Percentiles rank a stretch among this genome's conserved stretches.
phyloP scores from a whole-genome alignment of 2,329 filamentous ascomycete genomes.

The Onygena corvina region DNA sequence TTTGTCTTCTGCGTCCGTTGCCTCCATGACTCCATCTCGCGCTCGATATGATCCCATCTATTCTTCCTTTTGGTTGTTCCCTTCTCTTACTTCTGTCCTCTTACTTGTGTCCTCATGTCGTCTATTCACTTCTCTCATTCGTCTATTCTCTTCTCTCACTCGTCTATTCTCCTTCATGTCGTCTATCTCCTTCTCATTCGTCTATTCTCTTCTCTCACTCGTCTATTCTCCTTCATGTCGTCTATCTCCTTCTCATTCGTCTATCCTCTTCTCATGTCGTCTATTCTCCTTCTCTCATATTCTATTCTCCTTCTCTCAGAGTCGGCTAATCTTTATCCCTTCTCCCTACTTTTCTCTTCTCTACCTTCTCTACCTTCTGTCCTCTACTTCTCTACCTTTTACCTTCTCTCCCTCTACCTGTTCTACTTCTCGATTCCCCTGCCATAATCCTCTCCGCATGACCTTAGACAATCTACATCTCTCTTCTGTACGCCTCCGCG shows the following conservation, averaged over 20 bases:
- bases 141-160: background rate
- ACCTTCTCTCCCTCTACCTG: slow-evolving; percentile 16
- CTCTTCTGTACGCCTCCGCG: background rate
- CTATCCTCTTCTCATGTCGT: slow-evolving; percentile 7
- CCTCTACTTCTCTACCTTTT: slow-evolving; percentile 19
- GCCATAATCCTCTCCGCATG: background rate
- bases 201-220: slow-evolving; percentile 8
- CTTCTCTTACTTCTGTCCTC: background rate
- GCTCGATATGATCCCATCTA: background rate
- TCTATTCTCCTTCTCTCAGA: too few relatives aligned
- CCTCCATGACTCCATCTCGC: too few relatives aligned
- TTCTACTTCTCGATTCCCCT: slow-evolving; percentile 5
- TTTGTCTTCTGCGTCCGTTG: background rate
- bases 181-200: slow-evolving; percentile 5
- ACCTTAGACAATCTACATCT: background rate
- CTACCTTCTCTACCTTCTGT: slow-evolving; percentile 23
- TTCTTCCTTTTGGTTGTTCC: background rate
- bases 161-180: background rate
- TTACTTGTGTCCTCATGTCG: background rate
- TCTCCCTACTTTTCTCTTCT: slow-evolving; percentile 24
- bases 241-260: background rate
- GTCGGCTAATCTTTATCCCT: slow-evolving; percentile 20
- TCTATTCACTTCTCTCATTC: background rate
- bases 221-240: slow-evolving; percentile 12
- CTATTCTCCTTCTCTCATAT: slow-evolving; percentile 21